phyloP scores from a whole-genome alignment of 805 yeast genomes.

The Candida ficus region DNA sequence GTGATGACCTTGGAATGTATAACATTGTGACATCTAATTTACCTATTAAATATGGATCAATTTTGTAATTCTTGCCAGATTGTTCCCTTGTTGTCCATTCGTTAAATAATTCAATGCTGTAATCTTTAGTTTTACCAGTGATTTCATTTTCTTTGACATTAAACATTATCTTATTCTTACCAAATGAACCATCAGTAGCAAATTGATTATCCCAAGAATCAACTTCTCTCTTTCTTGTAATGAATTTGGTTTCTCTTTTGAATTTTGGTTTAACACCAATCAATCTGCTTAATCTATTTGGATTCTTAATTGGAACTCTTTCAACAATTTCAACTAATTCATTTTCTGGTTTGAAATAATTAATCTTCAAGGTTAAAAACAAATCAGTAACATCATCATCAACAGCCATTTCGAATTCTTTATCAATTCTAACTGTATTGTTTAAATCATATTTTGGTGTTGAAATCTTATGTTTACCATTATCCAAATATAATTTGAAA shows the following conservation, averaged over 20 bases:
- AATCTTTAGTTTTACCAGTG: constrained; percentile 46
- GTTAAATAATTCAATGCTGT: constrained; percentile 61
- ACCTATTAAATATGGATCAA: constrained; percentile 59
- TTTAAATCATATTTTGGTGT: constrained; percentile 44
- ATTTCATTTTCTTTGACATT: constrained; percentile 51
- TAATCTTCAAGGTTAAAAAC: constrained; percentile 66
- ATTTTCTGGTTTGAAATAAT: constrained; percentile 41
- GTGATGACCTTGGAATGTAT: constrained; percentile 58
- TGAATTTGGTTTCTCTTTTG: constrained; percentile 37
- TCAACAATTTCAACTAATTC: constrained; percentile 58
- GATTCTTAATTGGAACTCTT: constrained; percentile 41
- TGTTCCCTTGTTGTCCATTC: constrained; percentile 65
- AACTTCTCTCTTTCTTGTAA: constrained; percentile 39
- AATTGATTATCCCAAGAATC: constrained; percentile 62
- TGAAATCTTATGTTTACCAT: constrained; percentile 73
- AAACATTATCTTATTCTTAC: constrained; percentile 65
- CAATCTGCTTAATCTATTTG: constrained; percentile 39
- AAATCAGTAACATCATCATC: constrained; percentile 52
- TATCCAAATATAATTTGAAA: constrained; percentile 51
- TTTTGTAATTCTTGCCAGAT: constrained; percentile 26
- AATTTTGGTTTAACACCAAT: constrained; percentile 37
- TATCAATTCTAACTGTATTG: constrained; percentile 39
- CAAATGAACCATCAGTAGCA: constrained; percentile 89
- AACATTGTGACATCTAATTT: constrained; percentile 62
- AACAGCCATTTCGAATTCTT: constrained; percentile 76